Evolutionary conservation across 176 grass and related monocot species (phyloP).

Genomic region (Cenchrus americanus): DNA sequence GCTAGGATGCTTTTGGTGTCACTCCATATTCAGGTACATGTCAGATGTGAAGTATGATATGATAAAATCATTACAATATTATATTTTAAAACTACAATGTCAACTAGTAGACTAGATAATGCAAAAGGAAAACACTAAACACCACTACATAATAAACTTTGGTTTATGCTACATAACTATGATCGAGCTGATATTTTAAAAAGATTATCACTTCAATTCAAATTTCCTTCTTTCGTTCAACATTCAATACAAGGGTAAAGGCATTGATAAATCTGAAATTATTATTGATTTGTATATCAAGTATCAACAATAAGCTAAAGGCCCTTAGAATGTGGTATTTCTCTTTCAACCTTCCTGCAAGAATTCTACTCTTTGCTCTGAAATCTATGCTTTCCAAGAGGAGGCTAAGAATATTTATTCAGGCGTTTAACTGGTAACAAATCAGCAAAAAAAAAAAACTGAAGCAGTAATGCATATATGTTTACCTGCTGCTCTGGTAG

Average conservation of each 20-base stretch:
- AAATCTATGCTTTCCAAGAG: background rate
- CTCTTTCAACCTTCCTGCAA: background rate
- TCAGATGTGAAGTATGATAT: background rate
- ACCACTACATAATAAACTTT: background rate
- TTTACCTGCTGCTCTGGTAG: slow-evolving; percentile 84
- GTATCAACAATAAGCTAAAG: background rate
- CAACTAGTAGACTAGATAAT: background rate
- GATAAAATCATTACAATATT: background rate
- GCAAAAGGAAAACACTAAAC: background rate
- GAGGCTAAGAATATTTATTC: background rate
- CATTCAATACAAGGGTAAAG: background rate
- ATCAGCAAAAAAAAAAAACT: slow-evolving; percentile 7
- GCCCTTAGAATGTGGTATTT: background rate
- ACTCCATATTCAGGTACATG: background rate
- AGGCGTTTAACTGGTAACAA: background rate
- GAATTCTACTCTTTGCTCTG: background rate
- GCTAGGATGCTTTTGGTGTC: background rate
- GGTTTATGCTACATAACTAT: background rate
- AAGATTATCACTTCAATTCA: background rate
- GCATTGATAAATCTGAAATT: background rate
- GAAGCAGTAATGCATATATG: background rate
- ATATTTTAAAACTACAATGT: background rate
- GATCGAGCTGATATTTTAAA: background rate
- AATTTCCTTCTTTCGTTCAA: background rate
- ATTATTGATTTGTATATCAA: background rate